phyloP scores from a whole-genome alignment of 768 basidiomycete genomes.

The Boletales sp. region DNA sequence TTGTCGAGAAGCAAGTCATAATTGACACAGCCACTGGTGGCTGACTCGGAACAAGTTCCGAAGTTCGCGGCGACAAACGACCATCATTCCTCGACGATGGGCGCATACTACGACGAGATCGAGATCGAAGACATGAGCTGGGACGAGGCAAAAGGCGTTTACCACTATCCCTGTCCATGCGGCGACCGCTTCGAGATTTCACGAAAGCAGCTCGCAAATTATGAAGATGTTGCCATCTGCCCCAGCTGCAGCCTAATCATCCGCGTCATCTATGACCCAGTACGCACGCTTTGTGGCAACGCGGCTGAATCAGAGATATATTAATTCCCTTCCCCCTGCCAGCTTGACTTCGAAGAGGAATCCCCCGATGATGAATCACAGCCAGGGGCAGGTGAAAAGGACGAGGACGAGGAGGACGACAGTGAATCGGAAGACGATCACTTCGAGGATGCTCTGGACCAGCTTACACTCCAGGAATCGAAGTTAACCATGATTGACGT shows the following conservation, averaged over 20 bases:
- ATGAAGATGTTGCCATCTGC: slow-evolving; percentile 93
- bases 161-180: slow-evolving; percentile 96
- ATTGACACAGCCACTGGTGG: slow-evolving; percentile 4
- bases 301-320: slow-evolving; percentile 3
- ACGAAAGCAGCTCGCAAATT: slow-evolving; percentile 76
- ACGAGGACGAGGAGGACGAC: slow-evolving; percentile 37
- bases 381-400: slow-evolving; percentile 16
- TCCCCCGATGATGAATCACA: slow-evolving; percentile 46
- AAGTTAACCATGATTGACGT: slow-evolving; percentile 9
- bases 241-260: slow-evolving; percentile 95
- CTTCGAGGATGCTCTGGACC: slow-evolving; percentile 68
- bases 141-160: slow-evolving; percentile 79
- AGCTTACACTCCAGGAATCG: slow-evolving; percentile 35
- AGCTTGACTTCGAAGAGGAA: slow-evolving; percentile 87
- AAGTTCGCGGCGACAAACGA: not conserved
- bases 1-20: no score
- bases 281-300: slow-evolving; percentile 39
- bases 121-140: slow-evolving; percentile 97
- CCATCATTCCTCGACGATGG: slow-evolving; percentile 42
- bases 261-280: slow-evolving; percentile 91
- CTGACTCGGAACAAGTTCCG: slow-evolving; percentile 7
- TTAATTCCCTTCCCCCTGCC: not conserved
- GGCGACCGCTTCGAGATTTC: slow-evolving; percentile 98
- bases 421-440: slow-evolving; percentile 38
- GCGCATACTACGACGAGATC: slow-evolving; percentile 91